Evolutionary conservation across 129 eudicot species (phyloP).

Genomic region (Cynara cardunculus): DNA sequence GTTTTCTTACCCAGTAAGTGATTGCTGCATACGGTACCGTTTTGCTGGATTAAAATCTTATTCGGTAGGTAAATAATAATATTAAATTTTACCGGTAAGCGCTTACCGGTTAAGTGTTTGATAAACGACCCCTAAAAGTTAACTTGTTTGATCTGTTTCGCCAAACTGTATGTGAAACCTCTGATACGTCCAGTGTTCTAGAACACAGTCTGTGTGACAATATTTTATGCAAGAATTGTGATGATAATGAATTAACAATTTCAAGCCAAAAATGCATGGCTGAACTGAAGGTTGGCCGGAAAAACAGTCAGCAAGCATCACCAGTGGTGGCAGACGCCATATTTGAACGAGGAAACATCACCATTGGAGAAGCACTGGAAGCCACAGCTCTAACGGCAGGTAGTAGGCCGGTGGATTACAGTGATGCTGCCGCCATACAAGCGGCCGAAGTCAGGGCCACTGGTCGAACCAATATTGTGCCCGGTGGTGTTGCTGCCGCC

Average conservation of each 20-base stretch:
- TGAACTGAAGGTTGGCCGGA: constrained; percentile 31
- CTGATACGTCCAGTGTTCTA: not conserved
- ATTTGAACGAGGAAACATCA: constrained; percentile 44
- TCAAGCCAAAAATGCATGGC: not conserved
- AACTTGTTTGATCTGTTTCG: too few relatives aligned
- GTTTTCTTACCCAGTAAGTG: too few relatives aligned
- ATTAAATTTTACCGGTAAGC: too few relatives aligned
- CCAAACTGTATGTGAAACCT: too few relatives aligned
- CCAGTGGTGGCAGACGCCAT: constrained; percentile 22
- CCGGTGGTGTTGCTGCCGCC: constrained; percentile 96
- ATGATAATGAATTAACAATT: not conserved
- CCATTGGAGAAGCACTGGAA: constrained; percentile 93
- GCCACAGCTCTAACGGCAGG: constrained; percentile 97
- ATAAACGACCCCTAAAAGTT: too few relatives aligned
- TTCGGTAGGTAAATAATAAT: too few relatives aligned
- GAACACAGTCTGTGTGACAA: not conserved
- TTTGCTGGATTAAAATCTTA: too few relatives aligned
- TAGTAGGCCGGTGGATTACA: constrained; percentile 65
- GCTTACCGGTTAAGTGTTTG: too few relatives aligned
- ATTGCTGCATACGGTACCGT: too few relatives aligned
- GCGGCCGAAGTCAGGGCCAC: constrained; percentile 98
- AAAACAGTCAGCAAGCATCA: constrained; percentile 20
- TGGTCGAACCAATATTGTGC: constrained; percentile 92
- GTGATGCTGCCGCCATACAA: constrained; percentile 99
- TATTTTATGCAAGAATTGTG: not conserved